phyloP scores from a whole-genome alignment of 225 moss, liverwort and hornwort species.

The Marchantia polymorpha region DNA sequence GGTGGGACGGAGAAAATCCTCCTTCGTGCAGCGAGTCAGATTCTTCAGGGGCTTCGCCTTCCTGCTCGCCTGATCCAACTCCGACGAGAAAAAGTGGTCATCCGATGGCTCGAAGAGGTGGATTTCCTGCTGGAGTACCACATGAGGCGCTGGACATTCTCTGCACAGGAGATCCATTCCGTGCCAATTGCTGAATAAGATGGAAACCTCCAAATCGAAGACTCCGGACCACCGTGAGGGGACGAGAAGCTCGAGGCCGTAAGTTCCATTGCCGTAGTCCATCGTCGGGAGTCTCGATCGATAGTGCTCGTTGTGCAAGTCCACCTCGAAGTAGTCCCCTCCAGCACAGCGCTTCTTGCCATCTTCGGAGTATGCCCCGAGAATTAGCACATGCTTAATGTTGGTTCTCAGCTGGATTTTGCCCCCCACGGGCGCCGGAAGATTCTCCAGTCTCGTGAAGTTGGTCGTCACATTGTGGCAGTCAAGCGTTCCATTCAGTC shows the following conservation, averaged over 20 bases:
- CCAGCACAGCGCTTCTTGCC: constrained; percentile 35
- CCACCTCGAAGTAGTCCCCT: constrained; percentile 41
- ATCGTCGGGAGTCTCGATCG: constrained; percentile 43
- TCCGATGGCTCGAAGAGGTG: constrained; percentile 1
- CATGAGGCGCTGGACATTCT: background rate
- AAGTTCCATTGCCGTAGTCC: constrained; percentile 36
- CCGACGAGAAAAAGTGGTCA: background rate
- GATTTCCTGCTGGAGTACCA: constrained; percentile 10
- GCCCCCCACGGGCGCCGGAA: constrained; percentile 28
- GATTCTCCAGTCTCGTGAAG: constrained; percentile 37
- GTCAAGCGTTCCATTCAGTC: constrained; percentile 31
- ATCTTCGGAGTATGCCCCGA: constrained; percentile 23
- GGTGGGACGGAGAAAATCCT: constrained; percentile 28
- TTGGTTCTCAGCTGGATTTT: background rate
- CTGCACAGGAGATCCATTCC: constrained; percentile 19
- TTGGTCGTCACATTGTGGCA: constrained; percentile 49
- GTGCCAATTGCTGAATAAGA: constrained; percentile 38
- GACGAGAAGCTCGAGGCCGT: constrained; percentile 28
- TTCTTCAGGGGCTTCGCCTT: background rate
- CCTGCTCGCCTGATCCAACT: background rate
- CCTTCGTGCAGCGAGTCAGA: constrained; percentile 18
- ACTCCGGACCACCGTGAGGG: constrained; percentile 26
- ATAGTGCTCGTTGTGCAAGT: constrained; percentile 42
- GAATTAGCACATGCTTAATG: background rate
- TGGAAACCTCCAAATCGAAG: constrained; percentile 21